Base-by-base conservation (phyloP, 164 flowering plant species). In the Warburgia ugandensis region DNA sequence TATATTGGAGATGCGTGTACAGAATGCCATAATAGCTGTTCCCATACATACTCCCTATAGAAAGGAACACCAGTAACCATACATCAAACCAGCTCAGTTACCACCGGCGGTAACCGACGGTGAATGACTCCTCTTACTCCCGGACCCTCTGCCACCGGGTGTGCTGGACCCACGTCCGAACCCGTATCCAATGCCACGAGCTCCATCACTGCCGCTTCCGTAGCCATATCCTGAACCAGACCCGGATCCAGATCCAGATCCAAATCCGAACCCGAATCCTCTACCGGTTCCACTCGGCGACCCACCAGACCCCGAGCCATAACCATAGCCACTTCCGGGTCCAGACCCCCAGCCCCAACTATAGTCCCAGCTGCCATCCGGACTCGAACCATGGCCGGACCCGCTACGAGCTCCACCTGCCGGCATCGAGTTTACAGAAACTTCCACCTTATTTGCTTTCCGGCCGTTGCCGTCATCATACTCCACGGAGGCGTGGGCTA, bases 271-370 rank as follows among this genome's bases (percentile, higher is more conserved):
- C 5, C 95, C 91, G 9, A 8, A 76, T 6, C 95, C 95, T 45
- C 60, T 67, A 1, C 82, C 88, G 22, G 46, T 67, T 13, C 89
- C 94, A 33, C 38, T 60, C 0, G 84, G 75, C 0, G 91, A 79
- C 54, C 61, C 55, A 3, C 83, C 88, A 0, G 81, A 83, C 6
- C 91, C 95, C 1, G 86, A 79, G 1, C 95, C 95, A 36, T 70
- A 86, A 4, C 95, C 95, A 81, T 81, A 86, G 13, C 88, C 86
- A 11, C 72, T 56, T 5, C 64, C 68, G 0, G 95, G 95, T 47
- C 71, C 59, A 0, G 91, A 67, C 13, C 89, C 91, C 86, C 88
- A 86, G 0, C 81, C 89, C 91, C 95, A 86, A 6, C 49, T 71
- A 53, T 70, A 79, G 56, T 72, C 80, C 88, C 88, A 81, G 42